Percentiles rank a stretch among this genome's conserved stretches.
These are phyloP conservation scores for Amanita pallidorosea DNA, from an alignment of 768 basidiomycete species.

Conservation along the genomic window DNA sequence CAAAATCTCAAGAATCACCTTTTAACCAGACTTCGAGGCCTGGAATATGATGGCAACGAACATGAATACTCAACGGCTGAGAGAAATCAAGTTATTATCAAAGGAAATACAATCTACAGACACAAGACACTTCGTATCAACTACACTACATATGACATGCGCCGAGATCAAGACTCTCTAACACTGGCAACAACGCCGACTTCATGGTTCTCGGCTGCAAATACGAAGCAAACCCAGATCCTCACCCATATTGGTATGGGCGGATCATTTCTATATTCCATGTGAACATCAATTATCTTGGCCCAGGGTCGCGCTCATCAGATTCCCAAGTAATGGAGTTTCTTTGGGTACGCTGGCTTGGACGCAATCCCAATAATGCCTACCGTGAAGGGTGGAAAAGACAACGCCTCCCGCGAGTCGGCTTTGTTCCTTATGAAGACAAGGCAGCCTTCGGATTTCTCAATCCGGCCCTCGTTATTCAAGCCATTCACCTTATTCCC, in stretches of 20 bases:
- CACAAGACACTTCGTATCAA: conserved; percentile 23
- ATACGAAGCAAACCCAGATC: neutral
- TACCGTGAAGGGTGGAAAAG: conserved; percentile 7
- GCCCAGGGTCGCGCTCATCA: neutral
- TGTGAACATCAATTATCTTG: conserved; percentile 11
- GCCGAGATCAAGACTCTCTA: conserved; percentile 28
- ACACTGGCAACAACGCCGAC: conserved; percentile 15
- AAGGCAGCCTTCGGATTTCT: neutral
- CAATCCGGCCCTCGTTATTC: neutral
- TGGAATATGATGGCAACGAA: conserved; percentile 15
- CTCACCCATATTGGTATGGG: conserved; percentile 22
- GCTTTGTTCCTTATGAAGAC: conserved; percentile 9
- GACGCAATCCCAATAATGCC: conserved; percentile 11
- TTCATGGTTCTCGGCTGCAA: neutral
- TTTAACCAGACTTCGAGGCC: conserved; percentile 14
- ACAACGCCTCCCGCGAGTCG: conserved; percentile 10
- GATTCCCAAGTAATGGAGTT: neutral
- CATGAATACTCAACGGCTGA: conserved; percentile 12
- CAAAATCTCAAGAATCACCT: conserved; percentile 18
- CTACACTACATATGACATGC: conserved; percentile 32
- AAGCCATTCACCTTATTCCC: neutral
- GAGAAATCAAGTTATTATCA: conserved; percentile 6
- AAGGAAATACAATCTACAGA: conserved; percentile 12
- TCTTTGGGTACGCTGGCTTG: neutral
- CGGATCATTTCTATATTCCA: conserved; percentile 20